phyloP scores from a whole-genome alignment of 2,329 filamentous ascomycete species.

The Cadophora luteo-olivacea region DNA sequence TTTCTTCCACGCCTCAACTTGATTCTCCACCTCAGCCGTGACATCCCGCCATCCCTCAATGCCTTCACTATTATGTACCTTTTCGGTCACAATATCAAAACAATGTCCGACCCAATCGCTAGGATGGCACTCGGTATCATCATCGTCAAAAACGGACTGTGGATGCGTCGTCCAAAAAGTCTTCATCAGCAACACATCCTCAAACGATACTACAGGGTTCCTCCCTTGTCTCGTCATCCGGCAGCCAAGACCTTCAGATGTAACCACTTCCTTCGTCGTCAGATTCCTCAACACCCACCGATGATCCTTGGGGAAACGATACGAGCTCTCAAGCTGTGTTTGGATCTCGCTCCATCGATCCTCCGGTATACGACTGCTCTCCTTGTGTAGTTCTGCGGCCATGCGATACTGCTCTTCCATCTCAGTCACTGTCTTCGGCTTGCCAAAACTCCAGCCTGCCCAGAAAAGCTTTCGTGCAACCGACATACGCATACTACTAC shows the following conservation, averaged over 20 bases:
- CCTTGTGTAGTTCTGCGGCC: neutral
- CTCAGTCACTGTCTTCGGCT: neutral
- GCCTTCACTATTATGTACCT: constrained; percentile 7
- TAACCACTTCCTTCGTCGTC: neutral
- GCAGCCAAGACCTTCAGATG: neutral
- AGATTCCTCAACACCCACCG: constrained; percentile 7
- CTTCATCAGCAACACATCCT: constrained; percentile 5
- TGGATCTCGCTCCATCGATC: neutral
- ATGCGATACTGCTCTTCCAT: neutral
- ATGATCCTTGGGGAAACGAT: neutral
- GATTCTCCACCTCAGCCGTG: neutral
- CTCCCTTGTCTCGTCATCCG: neutral
- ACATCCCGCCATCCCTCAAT: constrained; percentile 5
- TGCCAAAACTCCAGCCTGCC: neutral
- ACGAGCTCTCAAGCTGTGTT: neutral
- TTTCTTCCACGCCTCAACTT: neutral
- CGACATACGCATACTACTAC: neutral
- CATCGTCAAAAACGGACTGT: too few relatives aligned
- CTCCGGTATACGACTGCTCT: neutral
- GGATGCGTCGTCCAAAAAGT: neutral
- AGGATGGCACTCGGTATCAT: neutral
- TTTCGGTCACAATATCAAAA: constrained; percentile 23
- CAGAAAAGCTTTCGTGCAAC: neutral
- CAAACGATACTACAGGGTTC: neutral
- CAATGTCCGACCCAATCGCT: constrained; percentile 21